phyloP scores from a whole-genome alignment of 2,329 filamentous ascomycete genomes.

The Cucurbitaria berberidis region DNA sequence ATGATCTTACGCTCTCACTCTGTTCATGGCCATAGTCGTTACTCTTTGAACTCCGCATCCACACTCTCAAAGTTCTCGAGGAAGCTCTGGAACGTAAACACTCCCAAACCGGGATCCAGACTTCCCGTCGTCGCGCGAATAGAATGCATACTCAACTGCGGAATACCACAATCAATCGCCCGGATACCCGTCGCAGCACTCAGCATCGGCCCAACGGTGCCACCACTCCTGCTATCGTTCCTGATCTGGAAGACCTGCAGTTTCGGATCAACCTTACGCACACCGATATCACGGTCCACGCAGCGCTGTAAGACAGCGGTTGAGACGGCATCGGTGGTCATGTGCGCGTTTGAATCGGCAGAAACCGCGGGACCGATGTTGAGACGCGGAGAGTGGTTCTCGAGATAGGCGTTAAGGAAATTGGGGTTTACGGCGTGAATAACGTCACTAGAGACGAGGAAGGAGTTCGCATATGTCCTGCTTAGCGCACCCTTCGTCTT shows the following conservation, averaged over 20 bases:
- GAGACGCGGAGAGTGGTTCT: conserved; percentile 83
- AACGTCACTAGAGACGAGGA: conserved; percentile 91
- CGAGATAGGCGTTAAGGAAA: conserved; percentile 82
- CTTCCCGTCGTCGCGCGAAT: conserved; percentile 87
- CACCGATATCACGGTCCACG: conserved; percentile 66
- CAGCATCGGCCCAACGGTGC: conserved; percentile 93
- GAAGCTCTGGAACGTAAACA: conserved; percentile 88
- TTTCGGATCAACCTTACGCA: conserved; percentile 54
- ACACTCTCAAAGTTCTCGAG: conserved; percentile 85
- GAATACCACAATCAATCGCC: conserved; percentile 85
- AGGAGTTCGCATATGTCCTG: conserved; percentile 88
- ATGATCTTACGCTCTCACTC: too few relatives aligned
- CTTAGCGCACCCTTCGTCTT: conserved; percentile 65
- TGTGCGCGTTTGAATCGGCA: conserved; percentile 88
- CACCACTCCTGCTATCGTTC: conserved; percentile 87
- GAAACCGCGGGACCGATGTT: conserved; percentile 86
- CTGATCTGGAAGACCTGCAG: conserved; percentile 93
- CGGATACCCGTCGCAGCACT: conserved; percentile 80
- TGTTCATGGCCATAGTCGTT: not conserved
- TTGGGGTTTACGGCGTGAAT: conserved; percentile 95
- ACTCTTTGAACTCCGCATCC: conserved; percentile 73
- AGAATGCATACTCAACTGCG: conserved; percentile 93
- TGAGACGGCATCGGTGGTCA: conserved; percentile 91
- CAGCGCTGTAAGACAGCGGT: conserved; percentile 80
- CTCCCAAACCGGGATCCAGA: conserved; percentile 84